Percentiles rank a stretch among this genome's conserved stretches.
Evolutionary conservation across 1,139 yeast genomes (phyloP).

Genomic region (Suhomyces coccinellae): DNA sequence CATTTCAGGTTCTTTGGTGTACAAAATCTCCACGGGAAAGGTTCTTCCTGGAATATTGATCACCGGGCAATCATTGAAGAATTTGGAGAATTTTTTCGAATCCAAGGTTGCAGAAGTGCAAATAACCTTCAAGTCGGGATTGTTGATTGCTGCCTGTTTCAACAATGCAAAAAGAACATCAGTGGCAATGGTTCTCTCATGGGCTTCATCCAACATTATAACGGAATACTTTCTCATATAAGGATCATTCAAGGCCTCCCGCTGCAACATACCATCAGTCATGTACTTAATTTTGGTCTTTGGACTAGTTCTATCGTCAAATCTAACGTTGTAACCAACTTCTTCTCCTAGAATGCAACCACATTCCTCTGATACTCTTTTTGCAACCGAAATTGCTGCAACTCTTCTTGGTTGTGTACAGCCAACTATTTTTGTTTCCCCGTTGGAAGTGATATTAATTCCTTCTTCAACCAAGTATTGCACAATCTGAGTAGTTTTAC

Average conservation of each 20-base stretch:
- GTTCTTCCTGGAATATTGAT: slow-evolving; percentile 86
- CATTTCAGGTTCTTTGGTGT: slow-evolving; percentile 76
- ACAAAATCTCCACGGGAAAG: slow-evolving; percentile 79
- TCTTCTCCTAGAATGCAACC: slow-evolving; percentile 58
- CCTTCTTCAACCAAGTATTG: slow-evolving; percentile 44
- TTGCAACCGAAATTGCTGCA: slow-evolving; percentile 70
- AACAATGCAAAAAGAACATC: slow-evolving; percentile 87
- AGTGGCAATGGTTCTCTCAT: slow-evolving; percentile 91
- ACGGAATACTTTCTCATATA: slow-evolving; percentile 72
- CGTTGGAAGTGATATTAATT: slow-evolving; percentile 23
- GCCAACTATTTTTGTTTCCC: slow-evolving; percentile 51
- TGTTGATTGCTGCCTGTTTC: slow-evolving; percentile 64
- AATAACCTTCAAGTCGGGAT: slow-evolving; percentile 77
- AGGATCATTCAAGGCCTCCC: slow-evolving; percentile 80
- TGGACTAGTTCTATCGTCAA: slow-evolving; percentile 58
- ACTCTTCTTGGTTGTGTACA: slow-evolving; percentile 77
- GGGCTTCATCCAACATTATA: slow-evolving; percentile 93
- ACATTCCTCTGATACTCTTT: slow-evolving; percentile 67
- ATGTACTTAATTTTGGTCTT: slow-evolving; percentile 66
- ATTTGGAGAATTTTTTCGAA: slow-evolving; percentile 75
- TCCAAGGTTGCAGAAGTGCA: slow-evolving; percentile 94
- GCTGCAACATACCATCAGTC: slow-evolving; percentile 92
- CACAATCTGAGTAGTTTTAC: slow-evolving; percentile 32
- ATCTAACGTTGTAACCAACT: slow-evolving; percentile 68
- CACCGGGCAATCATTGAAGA: slow-evolving; percentile 78